Conservation (phyloP, 768 basidiomycete genomes). For the Boletus tylopilopsis region DNA sequence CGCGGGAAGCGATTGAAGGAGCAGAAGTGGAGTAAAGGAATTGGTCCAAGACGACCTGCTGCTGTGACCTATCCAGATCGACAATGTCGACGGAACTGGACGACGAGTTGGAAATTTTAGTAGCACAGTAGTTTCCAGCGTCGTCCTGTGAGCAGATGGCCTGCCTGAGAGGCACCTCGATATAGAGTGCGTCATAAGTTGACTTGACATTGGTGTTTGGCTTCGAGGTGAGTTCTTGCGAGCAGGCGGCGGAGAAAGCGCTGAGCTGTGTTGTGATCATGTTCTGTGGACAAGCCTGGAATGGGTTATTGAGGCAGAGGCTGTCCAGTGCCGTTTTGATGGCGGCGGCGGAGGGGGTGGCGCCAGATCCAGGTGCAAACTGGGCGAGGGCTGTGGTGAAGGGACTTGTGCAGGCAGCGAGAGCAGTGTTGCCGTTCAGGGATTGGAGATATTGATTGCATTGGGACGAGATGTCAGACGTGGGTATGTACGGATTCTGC, state of each 20-base stretch:
- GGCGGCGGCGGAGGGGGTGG: conserved; percentile 38
- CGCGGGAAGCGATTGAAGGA: conserved; percentile 25
- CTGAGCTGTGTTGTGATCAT: conserved; percentile 59
- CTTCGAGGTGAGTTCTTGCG: conserved; percentile 58
- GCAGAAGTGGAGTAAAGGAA: conserved; percentile 25
- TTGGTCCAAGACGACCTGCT: conserved; percentile 16
- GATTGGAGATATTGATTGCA: conserved; percentile 57
- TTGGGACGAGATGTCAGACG: conserved; percentile 47
- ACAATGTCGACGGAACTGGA: conserved; percentile 13
- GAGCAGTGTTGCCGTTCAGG: conserved; percentile 57
- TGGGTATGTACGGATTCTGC: conserved; percentile 61
- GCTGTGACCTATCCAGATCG: conserved; percentile 3
- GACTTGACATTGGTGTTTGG: conserved; percentile 48
- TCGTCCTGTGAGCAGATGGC: conserved; percentile 80
- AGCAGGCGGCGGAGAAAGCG: conserved; percentile 69
- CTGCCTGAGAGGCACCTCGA: conserved; percentile 55
- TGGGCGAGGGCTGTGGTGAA: conserved; percentile 56
- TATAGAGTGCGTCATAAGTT: conserved; percentile 80
- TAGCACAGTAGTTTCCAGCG: conserved; percentile 64
- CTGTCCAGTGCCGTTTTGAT: conserved; percentile 49
- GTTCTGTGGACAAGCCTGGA: conserved; percentile 50
- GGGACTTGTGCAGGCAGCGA: conserved; percentile 59
- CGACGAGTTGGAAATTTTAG: conserved; percentile 37
- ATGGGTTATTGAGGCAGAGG: conserved; percentile 50
- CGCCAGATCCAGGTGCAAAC: conserved; percentile 46